phyloP scores from a whole-genome alignment of 305 asterid genomes.

The Ilex paraguariensis region DNA sequence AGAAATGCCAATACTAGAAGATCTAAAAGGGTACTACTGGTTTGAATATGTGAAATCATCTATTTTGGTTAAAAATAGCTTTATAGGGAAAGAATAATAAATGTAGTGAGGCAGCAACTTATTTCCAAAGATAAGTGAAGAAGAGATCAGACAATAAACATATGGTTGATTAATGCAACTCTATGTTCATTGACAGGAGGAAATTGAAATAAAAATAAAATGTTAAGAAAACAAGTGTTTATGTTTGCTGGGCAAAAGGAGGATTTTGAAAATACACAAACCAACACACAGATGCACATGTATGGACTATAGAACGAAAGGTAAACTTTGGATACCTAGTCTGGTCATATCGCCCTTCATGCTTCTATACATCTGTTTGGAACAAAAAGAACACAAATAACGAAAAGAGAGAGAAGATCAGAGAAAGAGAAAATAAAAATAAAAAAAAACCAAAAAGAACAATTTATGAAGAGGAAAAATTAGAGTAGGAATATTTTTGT shows the following conservation, averaged over 20 bases:
- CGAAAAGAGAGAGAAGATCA: no score
- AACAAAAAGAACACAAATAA: no score
- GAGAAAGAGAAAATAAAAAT: not conserved
- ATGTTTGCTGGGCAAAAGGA: not conserved
- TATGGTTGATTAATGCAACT: no score
- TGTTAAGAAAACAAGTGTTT: not conserved
- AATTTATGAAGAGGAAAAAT: not conserved
- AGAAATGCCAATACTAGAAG: slow-evolving; percentile 28
- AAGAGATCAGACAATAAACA: not conserved
- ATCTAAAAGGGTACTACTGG: not conserved
- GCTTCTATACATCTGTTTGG: slow-evolving; percentile 63
- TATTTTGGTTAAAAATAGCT: not conserved
- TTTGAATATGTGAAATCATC: not conserved
- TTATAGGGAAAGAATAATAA: slow-evolving; percentile 18
- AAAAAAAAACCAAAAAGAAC: slow-evolving; percentile 1
- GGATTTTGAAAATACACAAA: not conserved
- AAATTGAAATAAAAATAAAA: not conserved
- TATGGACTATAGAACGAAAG: not conserved
- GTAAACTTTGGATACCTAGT: slow-evolving; percentile 20
- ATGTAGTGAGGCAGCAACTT: slow-evolving; percentile 22
- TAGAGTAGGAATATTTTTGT: not conserved
- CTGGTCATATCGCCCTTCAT: slow-evolving; percentile 40
- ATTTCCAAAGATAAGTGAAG: slow-evolving; percentile 2
- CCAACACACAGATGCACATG: no score
- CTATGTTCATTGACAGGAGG: no score